Conservation (phyloP, 2,329 filamentous ascomycete species). For the Fusarium sublunatum region DNA sequence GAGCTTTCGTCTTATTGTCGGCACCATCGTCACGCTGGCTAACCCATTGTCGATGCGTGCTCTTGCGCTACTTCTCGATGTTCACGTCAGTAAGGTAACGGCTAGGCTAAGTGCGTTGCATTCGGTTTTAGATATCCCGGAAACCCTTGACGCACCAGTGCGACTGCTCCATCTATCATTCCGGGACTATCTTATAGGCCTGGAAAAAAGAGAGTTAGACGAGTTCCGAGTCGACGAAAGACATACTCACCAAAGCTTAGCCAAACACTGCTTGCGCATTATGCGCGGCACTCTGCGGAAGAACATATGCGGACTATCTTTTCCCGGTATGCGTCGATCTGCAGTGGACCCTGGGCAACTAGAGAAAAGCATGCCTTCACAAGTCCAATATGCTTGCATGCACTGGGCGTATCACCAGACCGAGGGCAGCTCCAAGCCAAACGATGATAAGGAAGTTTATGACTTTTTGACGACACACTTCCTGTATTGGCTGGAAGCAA, state of each 20-base stretch:
- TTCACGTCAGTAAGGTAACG: background rate
- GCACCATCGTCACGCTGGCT: conserved; percentile 41
- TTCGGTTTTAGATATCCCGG: background rate
- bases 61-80: conserved; percentile 26
- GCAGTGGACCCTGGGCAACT: background rate
- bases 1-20: conserved; percentile 43
- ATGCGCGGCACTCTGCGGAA: conserved; percentile 48
- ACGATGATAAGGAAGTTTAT: conserved; percentile 44
- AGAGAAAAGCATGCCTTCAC: background rate
- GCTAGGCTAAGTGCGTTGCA: background rate
- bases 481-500: conserved; percentile 56
- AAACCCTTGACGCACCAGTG: conserved; percentile 5
- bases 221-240: conserved; percentile 54
- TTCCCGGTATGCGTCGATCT: background rate
- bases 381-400: conserved; percentile 20
- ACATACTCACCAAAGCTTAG: conserved; percentile 46
- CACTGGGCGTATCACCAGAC: conserved; percentile 51
- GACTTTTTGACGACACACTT: conserved; percentile 53
- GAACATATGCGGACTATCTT: conserved; percentile 51
- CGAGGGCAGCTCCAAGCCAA: conserved; percentile 21
- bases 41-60: conserved; percentile 31
- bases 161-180: conserved; percentile 53
- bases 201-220: conserved; percentile 23
- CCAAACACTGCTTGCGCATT: conserved; percentile 50
- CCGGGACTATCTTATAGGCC: conserved; percentile 52